phyloP scores from a whole-genome alignment of 257 asterid genomes.

The Phtheirospermum japonicum region DNA sequence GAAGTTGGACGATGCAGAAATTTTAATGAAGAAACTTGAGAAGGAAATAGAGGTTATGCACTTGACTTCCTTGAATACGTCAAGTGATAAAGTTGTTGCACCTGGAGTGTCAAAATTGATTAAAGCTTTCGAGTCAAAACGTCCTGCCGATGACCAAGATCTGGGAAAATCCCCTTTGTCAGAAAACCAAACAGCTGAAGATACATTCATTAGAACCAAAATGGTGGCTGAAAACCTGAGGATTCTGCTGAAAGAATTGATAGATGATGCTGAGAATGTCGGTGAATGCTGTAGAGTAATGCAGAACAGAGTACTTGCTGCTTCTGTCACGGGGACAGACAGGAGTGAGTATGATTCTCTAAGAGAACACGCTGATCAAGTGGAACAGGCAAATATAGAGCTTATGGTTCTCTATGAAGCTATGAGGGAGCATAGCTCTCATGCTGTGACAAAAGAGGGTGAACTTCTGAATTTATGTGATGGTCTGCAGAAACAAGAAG shows the following conservation, averaged over 20 bases:
- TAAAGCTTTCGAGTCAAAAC: constrained; percentile 80
- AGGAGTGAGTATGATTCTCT: constrained; percentile 39
- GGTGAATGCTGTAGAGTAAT: constrained; percentile 42
- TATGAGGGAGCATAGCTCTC: constrained; percentile 42
- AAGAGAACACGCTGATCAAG: constrained; percentile 48
- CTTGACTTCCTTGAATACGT: constrained; percentile 45
- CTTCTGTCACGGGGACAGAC: constrained; percentile 34
- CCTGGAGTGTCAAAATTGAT: constrained; percentile 81
- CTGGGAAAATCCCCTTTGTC: constrained; percentile 37
- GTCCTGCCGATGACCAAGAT: constrained; percentile 51
- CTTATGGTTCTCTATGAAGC: constrained; percentile 70
- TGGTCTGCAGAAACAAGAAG: constrained; percentile 52
- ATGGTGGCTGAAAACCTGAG: constrained; percentile 39
- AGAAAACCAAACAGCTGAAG: constrained; percentile 42
- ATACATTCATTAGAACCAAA: constrained; percentile 45
- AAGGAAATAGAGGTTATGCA: constrained; percentile 57
- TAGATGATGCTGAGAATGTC: constrained; percentile 50
- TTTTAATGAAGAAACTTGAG: constrained; percentile 59
- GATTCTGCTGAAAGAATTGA: constrained; percentile 46
- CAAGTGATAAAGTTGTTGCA: constrained; percentile 45
- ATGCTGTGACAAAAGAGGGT: constrained; percentile 45
- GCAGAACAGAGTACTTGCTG: constrained; percentile 42
- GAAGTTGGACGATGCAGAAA: constrained; percentile 55
- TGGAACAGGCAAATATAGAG: constrained; percentile 67
- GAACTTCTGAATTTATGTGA: constrained; percentile 53